Evolutionary conservation across 139 green algal genomes (phyloP).

Genomic region (Spirogloea muscicola): DNA sequence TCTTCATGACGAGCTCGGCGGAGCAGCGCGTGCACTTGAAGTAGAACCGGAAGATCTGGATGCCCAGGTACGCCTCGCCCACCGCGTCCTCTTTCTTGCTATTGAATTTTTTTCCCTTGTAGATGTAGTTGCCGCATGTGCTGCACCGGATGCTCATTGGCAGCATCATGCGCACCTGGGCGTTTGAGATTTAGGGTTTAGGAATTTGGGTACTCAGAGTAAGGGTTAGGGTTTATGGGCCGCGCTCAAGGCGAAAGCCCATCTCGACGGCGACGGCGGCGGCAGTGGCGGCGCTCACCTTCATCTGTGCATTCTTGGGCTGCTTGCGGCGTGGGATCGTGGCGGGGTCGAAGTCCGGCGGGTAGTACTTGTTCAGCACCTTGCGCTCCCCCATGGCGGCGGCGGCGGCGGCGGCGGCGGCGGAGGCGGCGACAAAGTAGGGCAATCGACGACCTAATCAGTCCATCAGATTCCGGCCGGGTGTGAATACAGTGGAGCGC

Average conservation of each 20-base stretch:
- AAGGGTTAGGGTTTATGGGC: too few species aligned
- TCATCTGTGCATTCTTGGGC: conserved; percentile 36
- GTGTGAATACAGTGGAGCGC: too few species aligned
- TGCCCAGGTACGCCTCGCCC: conserved; percentile 90
- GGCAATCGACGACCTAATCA: too few species aligned
- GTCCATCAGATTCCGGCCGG: too few species aligned
- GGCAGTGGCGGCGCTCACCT: too few species aligned
- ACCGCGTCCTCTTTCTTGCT: conserved; percentile 88
- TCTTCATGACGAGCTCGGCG: conserved; percentile 95
- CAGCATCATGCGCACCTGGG: conserved; percentile 97
- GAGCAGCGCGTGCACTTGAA: conserved; percentile 87
- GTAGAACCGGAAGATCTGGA: conserved; percentile 92
- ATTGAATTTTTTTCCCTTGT: conserved; percentile 99
- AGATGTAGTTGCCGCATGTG: conserved; percentile 97
- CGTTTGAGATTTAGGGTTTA: too few species aligned
- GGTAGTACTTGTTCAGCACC: conserved; percentile 72
- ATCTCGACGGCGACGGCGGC: too few species aligned
- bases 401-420: too few species aligned
- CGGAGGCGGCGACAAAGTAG: too few species aligned
- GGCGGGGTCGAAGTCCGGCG: conserved; percentile 60
- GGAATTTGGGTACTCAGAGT: too few species aligned
- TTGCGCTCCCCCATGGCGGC: conserved; percentile 79
- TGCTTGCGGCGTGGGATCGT: conserved; percentile 71
- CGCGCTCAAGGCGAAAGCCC: too few species aligned
- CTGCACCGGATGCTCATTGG: conserved; percentile 93